Conservation (phyloP, 805 yeast species). For the Pichia eremophila region DNA sequence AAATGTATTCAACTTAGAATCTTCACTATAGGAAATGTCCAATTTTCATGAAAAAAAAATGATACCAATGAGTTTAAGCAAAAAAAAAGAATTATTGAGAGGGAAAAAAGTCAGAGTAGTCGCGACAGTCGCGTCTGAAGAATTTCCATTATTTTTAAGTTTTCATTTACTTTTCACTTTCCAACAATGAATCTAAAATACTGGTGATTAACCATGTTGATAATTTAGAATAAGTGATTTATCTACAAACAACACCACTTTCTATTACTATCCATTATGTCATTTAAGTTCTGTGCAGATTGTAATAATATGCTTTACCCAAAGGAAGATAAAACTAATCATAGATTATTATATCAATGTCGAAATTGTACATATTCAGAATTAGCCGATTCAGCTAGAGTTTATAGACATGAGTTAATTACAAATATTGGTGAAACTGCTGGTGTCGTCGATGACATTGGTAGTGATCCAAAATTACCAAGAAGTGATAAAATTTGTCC, state of each 20-base stretch:
- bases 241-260: no score
- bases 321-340: conserved; percentile 78
- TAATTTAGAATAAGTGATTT: no score
- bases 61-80: background rate
- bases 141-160: no score
- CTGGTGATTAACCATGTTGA: no score
- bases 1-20: no score
- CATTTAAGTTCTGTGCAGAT: conserved; percentile 92
- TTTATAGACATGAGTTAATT: conserved; percentile 86
- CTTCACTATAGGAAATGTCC: no score
- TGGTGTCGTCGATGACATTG: conserved; percentile 93
- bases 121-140: no score
- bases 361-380: conserved; percentile 93
- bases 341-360: conserved; percentile 77
- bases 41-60: no score
- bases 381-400: conserved; percentile 77
- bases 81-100: background rate
- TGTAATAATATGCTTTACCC: conserved; percentile 99
- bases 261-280: conserved; percentile 20
- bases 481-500: conserved; percentile 93
- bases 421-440: conserved; percentile 93
- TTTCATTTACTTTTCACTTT: no score
- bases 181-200: no score
- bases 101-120: no score
- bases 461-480: conserved; percentile 96